phyloP scores from a whole-genome alignment of 108 stramenopile species.

The Heterococcus sp. region DNA sequence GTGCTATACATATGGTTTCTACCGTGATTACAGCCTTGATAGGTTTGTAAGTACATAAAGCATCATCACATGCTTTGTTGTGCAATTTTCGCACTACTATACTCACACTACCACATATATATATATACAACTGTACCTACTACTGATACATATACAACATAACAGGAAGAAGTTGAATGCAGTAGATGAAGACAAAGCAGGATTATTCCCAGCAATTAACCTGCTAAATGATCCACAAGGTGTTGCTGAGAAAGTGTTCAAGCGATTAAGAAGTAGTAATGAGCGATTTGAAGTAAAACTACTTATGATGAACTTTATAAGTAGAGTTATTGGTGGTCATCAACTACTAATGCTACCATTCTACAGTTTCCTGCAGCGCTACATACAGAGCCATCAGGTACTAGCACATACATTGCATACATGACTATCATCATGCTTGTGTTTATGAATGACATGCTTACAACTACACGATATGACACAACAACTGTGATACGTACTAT shows the following conservation, averaged over 20 bases:
- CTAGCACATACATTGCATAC: too few species aligned
- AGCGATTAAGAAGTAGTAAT: slow-evolving; percentile 65
- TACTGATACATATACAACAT: too few species aligned
- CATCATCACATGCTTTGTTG: background rate
- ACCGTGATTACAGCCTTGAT: background rate
- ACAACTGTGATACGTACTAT: too few species aligned
- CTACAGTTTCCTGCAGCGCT: slow-evolving; percentile 90
- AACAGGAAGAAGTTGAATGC: background rate
- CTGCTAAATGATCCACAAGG: slow-evolving; percentile 91
- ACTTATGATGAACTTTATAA: slow-evolving; percentile 90
- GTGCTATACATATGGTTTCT: background rate
- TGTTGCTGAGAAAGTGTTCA: slow-evolving; percentile 77
- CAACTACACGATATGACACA: too few species aligned
- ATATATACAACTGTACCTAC: too few species aligned
- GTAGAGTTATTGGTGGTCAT: slow-evolving; percentile 86
- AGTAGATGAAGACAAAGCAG: background rate
- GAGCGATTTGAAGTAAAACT: slow-evolving; percentile 84
- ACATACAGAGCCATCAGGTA: slow-evolving; percentile 74
- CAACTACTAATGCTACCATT: slow-evolving; percentile 78
- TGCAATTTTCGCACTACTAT: too few species aligned
- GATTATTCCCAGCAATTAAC: slow-evolving; percentile 79
- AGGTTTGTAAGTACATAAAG: background rate
- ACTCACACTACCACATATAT: too few species aligned
- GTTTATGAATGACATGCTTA: too few species aligned
- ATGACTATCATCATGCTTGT: too few species aligned